A percentile compares a stretch with the other conserved stretches of the same genome.
These are phyloP conservation scores for Mucor piriformis DNA, from an alignment of 371 early-diverging fungal genomes.

Conservation along the genomic window DNA sequence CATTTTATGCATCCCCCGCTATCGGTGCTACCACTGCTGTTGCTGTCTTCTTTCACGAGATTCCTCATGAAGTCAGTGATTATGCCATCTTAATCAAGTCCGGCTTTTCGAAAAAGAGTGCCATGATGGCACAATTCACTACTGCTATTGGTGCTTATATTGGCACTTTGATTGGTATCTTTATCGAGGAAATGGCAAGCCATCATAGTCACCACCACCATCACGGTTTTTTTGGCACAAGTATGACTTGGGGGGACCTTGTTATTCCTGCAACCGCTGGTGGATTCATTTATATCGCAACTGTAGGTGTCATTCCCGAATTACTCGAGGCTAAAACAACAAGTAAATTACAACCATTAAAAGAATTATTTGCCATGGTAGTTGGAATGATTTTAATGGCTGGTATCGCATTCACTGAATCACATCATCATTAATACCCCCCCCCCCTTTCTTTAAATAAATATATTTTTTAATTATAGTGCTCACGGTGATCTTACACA, in stretches of 20 bases:
- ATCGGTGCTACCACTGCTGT: slow-evolving; percentile 86
- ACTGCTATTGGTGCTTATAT: slow-evolving; percentile 83
- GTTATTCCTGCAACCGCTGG: slow-evolving; percentile 90
- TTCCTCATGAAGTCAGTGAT: slow-evolving; percentile 92
- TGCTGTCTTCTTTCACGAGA: slow-evolving; percentile 92
- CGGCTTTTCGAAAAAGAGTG: slow-evolving; percentile 75
- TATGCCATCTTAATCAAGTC: slow-evolving; percentile 88
- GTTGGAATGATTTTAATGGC: slow-evolving; percentile 64
- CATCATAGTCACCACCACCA: slow-evolving; percentile 16
- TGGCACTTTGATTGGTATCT: slow-evolving; percentile 80
- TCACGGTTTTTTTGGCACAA: slow-evolving; percentile 36
- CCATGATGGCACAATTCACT: slow-evolving; percentile 82
- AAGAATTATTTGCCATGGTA: slow-evolving; percentile 62
- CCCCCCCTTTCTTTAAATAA: too few species aligned
- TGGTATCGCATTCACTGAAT: slow-evolving; percentile 61
- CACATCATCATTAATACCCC: slow-evolving; percentile 11
- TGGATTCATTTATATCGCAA: slow-evolving; percentile 88
- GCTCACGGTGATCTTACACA: too few species aligned
- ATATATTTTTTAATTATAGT: not conserved
- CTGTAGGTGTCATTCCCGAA: slow-evolving; percentile 87
- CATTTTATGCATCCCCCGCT: slow-evolving; percentile 85
- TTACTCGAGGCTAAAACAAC: slow-evolving; percentile 1
- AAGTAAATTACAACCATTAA: slow-evolving; percentile 42
- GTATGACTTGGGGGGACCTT: slow-evolving; percentile 59
- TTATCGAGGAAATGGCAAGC: slow-evolving; percentile 68